Percentiles rank a stretch among this genome's conserved stretches.
phyloP scores from a whole-genome alignment of 1,139 yeast species.

The Kurtzmaniella quercitrusa region DNA sequence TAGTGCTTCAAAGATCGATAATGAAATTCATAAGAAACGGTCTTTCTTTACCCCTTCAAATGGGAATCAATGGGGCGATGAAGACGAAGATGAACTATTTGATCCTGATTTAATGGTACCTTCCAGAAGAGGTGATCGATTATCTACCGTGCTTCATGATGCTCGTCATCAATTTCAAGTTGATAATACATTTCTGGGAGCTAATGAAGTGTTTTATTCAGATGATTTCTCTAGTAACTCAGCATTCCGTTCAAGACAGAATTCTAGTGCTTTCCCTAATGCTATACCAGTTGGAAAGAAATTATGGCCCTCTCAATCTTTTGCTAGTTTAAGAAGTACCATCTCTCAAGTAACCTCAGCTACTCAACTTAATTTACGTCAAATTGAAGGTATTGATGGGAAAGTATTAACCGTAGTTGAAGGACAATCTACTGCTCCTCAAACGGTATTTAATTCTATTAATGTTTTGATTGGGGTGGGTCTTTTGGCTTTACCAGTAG shows the following conservation, averaged over 20 bases:
- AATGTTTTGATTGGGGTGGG: conserved; percentile 49
- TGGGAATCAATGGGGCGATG: conserved; percentile 13
- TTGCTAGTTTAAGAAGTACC: conserved; percentile 33
- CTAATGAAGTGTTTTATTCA: conserved; percentile 38
- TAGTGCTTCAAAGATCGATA: conserved; percentile 42
- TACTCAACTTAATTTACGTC: conserved; percentile 54
- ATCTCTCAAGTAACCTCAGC: conserved; percentile 42
- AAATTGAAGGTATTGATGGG: conserved; percentile 71
- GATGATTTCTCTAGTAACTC: conserved; percentile 21
- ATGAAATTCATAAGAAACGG: conserved; percentile 39
- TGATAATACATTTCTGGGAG: conserved; percentile 12
- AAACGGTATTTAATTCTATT: conserved; percentile 44
- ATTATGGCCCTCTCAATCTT: conserved; percentile 27
- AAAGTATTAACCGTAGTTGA: conserved; percentile 69
- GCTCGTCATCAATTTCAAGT: conserved; percentile 21
- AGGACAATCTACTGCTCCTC: conserved; percentile 67
- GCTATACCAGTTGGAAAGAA: conserved; percentile 12
- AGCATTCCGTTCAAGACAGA: conserved; percentile 24
- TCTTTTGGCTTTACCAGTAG: conserved; percentile 46
- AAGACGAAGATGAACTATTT: conserved; percentile 49
- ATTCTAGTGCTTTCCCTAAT: conserved; percentile 16
- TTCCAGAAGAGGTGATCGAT: conserved; percentile 56
- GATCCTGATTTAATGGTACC: conserved; percentile 75
- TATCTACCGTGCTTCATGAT: conserved; percentile 51
- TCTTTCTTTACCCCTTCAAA: conserved; percentile 31